Evolutionary conservation across 2,329 filamentous ascomycete species (phyloP), one percentile per base, ranked within the genome.

Genomic region (Talaromyces sp.): DNA sequence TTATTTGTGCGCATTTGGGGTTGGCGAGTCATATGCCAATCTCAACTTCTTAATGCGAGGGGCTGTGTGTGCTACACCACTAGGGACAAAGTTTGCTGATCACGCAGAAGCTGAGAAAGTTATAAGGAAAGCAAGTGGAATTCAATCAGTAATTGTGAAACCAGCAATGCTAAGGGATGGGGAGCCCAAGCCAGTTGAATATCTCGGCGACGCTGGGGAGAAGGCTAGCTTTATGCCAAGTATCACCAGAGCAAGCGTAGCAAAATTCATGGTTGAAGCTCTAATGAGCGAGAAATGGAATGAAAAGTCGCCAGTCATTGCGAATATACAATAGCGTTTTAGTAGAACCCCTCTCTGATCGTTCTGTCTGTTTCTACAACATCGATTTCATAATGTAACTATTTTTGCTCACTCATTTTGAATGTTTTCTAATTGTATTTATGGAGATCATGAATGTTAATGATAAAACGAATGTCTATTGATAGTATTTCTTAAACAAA

Each of bases 201-300:
- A 32, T 27, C 54, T 61, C 21, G 59, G 59, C 1, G 50, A 38
- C 21, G 48, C 9, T 21, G 55, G 55, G 6, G 59, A 61, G 32
- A 52, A 58, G 51, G 55, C 50, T 3, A 10, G 10, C n/a, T 61
- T 61, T 32, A 61, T 61, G 59, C 59, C 55, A 24, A 61, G 41
- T 17, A 54, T 61, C 26, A 55, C 59, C 10, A 61, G 59, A 32
- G 59, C 59, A 14, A 58, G 59, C 55, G 59, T 61, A 17, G 59
- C 56, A 2, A 54, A n/a, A 12, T 61, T 58, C 29, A 41, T 61
- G 50, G 56, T 58, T 51, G 50, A 55, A 19, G 56, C 35, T 17
- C 54, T 26, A 19, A 14, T 26, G 21, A 52, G 21, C 5, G 29
- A 29, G 29, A 31, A 58, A n/a, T 58, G 55, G 51, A 51, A 58